Conservation (phyloP, 495 filamentous ascomycete genomes). For the Venustampulla echinocandica region DNA sequence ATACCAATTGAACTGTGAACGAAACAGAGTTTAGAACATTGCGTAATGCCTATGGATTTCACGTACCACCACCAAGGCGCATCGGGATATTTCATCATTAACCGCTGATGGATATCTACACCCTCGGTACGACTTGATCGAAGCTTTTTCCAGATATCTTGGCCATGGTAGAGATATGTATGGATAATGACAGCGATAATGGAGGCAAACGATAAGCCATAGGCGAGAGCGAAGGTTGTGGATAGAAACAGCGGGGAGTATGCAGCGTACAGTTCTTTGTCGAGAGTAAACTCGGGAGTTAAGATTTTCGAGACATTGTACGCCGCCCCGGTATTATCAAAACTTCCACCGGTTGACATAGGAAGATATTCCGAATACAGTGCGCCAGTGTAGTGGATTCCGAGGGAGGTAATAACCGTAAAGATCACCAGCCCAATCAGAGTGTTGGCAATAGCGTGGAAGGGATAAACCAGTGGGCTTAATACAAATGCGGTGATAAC, state of each 20-base stretch:
- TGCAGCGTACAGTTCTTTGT: constrained; percentile 42
- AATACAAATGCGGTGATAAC: constrained; percentile 41
- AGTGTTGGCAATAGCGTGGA: constrained; percentile 22
- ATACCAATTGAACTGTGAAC: neutral
- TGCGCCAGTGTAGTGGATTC: constrained; percentile 32
- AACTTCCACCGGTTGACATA: constrained; percentile 28
- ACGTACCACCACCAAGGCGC: constrained; percentile 49
- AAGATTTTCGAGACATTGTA: constrained; percentile 49
- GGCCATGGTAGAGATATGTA: constrained; percentile 54
- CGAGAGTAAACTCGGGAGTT: constrained; percentile 39
- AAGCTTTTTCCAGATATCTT: constrained; percentile 41
- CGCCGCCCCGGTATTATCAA: constrained; percentile 15
- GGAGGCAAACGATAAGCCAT: constrained; percentile 62
- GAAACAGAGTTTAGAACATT: no score
- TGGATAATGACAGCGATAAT: constrained; percentile 57
- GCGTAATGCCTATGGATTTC: constrained; percentile 15
- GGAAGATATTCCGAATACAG: constrained; percentile 35
- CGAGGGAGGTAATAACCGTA: constrained; percentile 26
- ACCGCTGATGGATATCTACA: constrained; percentile 13
- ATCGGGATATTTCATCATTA: constrained; percentile 49
- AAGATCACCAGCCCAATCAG: constrained; percentile 24
- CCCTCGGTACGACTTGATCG: neutral
- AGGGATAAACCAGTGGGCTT: constrained; percentile 25
- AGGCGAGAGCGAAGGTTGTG: constrained; percentile 53
- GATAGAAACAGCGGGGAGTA: constrained; percentile 57